Evolutionary conservation across 1,284 basidiomycete species (phyloP), one percentile per base, ranked within the genome.

Genomic region (Erythrobasidium hasegawianum): DNA sequence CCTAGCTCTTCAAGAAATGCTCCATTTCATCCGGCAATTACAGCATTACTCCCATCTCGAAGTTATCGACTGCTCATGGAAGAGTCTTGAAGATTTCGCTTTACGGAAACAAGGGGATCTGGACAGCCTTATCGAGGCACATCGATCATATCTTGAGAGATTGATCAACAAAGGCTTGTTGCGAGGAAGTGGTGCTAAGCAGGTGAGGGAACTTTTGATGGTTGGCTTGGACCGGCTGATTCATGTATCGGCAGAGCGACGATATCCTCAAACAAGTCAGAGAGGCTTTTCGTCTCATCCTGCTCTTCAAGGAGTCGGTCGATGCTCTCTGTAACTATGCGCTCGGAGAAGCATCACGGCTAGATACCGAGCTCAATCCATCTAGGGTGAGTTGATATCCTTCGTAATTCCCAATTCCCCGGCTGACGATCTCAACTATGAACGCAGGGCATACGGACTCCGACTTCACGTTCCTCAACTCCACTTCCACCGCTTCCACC

Each of bases 31-130:
- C 54, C 87, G 93, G 50, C 92, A 97, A 76, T 81, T 98, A 78
- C 89, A 96, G 75, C 89, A 93, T 1, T 97, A 91, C 78, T 93
- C 87, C 75, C 91, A 98, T 71, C 83, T 97, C n/a, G 96, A 98
- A 75, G 93, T 97, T 53, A 91, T 97, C 69, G 95, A 94, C 72
- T 95, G 92, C 75, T 90, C 89, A 0, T 99, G 96, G 96, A 87
- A 88, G 74, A 82, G 82, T 27, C 81, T 99, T 64, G 81, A 86
- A 53, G 87, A 90, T 55, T 93, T 92, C 76, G 80, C 90, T 68
- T 80, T 85, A 71, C 90, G 89, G 77, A 87, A 90, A 71, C 88
- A 95, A 74, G 95, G 94, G 14, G 96, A 97, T 77, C 81, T 99
- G 52, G 96, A 99, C 77, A 87, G 88, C 4, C 81, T 98, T 72